These are phyloP conservation scores for Filosporella fistucella DNA, from an alignment of 495 filamentous ascomycete genomes.

Conservation along the genomic window DNA sequence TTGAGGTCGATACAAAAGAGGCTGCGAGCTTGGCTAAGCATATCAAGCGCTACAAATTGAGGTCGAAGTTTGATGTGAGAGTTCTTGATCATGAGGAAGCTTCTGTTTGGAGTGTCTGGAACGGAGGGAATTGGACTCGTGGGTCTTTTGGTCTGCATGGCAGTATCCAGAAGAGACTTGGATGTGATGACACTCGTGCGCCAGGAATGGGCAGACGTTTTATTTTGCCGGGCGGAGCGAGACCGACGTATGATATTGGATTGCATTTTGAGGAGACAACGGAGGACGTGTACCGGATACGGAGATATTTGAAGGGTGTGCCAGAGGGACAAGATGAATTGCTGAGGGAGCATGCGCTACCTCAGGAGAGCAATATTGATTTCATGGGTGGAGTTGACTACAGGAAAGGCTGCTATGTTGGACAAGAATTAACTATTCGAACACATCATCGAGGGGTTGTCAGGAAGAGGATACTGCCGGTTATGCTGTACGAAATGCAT, in stretches of 20 bases:
- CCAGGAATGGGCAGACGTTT: slow-evolving; percentile 64
- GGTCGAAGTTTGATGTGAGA: slow-evolving; percentile 68
- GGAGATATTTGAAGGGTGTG: slow-evolving; percentile 72
- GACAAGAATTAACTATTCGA: slow-evolving; percentile 92
- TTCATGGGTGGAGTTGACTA: slow-evolving; percentile 81
- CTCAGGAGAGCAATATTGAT: slow-evolving; percentile 83
- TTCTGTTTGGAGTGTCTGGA: slow-evolving; percentile 66
- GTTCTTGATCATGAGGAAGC: slow-evolving; percentile 58
- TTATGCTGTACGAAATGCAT: slow-evolving; percentile 57
- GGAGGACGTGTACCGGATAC: slow-evolving; percentile 55
- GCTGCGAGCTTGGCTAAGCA: slow-evolving; percentile 58
- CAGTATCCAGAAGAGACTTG: slow-evolving; percentile 26
- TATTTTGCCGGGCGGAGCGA: slow-evolving; percentile 35
- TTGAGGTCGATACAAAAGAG: slow-evolving; percentile 75
- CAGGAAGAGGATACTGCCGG: slow-evolving; percentile 82
- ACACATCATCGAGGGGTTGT: slow-evolving; percentile 93
- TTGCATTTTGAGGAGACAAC: slow-evolving; percentile 19
- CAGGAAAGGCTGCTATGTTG: slow-evolving; percentile 93
- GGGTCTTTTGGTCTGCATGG: too few relatives aligned
- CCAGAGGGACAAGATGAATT: slow-evolving; percentile 83
- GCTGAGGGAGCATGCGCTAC: slow-evolving; percentile 59
- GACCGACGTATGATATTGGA: slow-evolving; percentile 20
- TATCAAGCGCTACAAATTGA: slow-evolving; percentile 77
- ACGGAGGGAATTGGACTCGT: too few relatives aligned
- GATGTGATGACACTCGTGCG: slow-evolving; percentile 57